Conservation (phyloP, 2,329 filamentous ascomycete genomes). For the Fusarium veterinarium region DNA sequence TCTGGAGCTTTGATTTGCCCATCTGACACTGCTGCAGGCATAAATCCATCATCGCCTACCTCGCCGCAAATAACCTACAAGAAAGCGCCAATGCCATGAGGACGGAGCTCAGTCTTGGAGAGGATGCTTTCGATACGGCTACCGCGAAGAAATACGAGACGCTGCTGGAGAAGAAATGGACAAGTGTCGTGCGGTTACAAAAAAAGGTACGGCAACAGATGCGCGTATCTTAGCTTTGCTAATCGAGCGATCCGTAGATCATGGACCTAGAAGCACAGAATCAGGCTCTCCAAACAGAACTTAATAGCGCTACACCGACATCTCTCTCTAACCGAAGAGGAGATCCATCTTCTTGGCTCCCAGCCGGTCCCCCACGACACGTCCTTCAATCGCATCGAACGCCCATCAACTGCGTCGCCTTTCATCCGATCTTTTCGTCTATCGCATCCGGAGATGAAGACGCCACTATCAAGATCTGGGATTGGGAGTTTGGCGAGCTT, state of each 20-base stretch:
- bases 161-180: constrained; percentile 98
- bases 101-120: constrained; percentile 79
- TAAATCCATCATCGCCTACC: constrained; percentile 93
- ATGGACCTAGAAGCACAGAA: constrained; percentile 90
- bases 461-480: constrained; percentile 96
- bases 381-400: constrained; percentile 77
- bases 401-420: constrained; percentile 87
- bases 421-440: constrained; percentile 91
- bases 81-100: constrained; percentile 68
- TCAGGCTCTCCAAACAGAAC: constrained; percentile 78
- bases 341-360: constrained; percentile 88
- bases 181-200: constrained; percentile 90
- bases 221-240: constrained; percentile 8
- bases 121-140: constrained; percentile 77
- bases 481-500: constrained; percentile 92
- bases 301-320: constrained; percentile 82
- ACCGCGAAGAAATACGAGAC: constrained; percentile 96
- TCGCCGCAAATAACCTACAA: constrained; percentile 77
- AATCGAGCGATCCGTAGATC: constrained; percentile 66
- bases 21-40: constrained; percentile 66
- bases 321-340: constrained; percentile 74
- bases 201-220: constrained; percentile 77
- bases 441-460: constrained; percentile 93
- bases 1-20: constrained; percentile 25
- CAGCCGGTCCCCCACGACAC: constrained; percentile 83